A percentile compares a stretch with the other conserved stretches of the same genome.
phyloP scores from a whole-genome alignment of 2,329 filamentous ascomycete genomes.

The Verticillium zaregamsianum region DNA sequence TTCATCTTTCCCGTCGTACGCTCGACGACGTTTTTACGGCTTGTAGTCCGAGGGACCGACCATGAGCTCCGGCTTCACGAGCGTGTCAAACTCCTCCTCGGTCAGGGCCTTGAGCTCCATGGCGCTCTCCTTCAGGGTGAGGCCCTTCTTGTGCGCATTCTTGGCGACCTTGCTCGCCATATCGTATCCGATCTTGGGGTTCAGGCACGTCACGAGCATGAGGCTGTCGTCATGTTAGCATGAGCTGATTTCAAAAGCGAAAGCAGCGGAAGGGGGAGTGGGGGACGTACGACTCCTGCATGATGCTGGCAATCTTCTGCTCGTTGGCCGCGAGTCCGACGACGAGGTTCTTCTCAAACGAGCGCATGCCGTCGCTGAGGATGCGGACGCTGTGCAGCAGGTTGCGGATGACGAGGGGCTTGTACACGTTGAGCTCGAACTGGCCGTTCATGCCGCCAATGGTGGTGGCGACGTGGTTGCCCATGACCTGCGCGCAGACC shows the following conservation, averaged over 20 bases:
- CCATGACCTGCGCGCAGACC: conserved; percentile 96
- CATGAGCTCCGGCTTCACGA: conserved; percentile 80
- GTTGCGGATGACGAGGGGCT: conserved; percentile 94
- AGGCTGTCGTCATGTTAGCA: conserved; percentile 52
- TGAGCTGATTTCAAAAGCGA: background rate
- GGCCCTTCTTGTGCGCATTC: conserved; percentile 97
- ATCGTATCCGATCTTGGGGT: conserved; percentile 96
- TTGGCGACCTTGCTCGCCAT: conserved; percentile 97
- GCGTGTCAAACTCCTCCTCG: conserved; percentile 82
- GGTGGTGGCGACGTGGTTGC: conserved; percentile 89
- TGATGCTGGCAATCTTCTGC: conserved; percentile 80
- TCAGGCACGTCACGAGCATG: conserved; percentile 97
- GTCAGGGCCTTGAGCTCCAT: conserved; percentile 89
- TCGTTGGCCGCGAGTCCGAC: conserved; percentile 87
- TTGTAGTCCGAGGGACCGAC: conserved; percentile 27
- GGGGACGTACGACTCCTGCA: conserved; percentile 81
- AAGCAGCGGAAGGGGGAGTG: background rate
- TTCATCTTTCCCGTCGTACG: background rate
- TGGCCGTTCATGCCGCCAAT: conserved; percentile 96
- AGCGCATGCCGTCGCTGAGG: conserved; percentile 86
- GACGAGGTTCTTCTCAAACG: conserved; percentile 92
- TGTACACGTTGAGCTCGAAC: conserved; percentile 99
- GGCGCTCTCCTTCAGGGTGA: conserved; percentile 89
- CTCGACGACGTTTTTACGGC: conserved; percentile 2
- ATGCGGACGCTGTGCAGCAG: conserved; percentile 88